phyloP scores from a whole-genome alignment of 768 basidiomycete species.

The Cystofilobasidium macerans region DNA sequence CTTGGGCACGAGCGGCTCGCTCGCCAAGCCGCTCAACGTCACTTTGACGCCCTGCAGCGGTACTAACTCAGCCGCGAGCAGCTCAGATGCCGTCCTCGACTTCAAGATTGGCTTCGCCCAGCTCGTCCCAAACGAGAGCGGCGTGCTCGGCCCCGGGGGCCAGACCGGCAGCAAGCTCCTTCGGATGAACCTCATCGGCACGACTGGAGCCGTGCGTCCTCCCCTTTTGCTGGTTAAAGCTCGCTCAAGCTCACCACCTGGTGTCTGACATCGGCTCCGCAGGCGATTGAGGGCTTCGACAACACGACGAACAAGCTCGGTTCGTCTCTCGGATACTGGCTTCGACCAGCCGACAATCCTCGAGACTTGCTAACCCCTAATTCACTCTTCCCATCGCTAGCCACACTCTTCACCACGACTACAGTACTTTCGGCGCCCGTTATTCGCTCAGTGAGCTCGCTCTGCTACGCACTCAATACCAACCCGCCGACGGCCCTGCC shows the following conservation, averaged over 20 bases:
- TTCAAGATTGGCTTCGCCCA: slow-evolving; percentile 44
- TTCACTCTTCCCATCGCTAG: neutral
- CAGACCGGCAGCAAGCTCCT: slow-evolving; percentile 32
- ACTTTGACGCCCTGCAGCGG: slow-evolving; percentile 31
- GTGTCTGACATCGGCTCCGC: neutral
- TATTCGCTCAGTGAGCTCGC: slow-evolving; percentile 57
- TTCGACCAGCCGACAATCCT: slow-evolving; percentile 26
- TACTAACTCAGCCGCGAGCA: slow-evolving; percentile 22
- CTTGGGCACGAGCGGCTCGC: neutral
- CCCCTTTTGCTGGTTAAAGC: neutral
- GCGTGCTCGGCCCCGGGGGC: slow-evolving; percentile 29
- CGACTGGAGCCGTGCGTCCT: slow-evolving; percentile 49
- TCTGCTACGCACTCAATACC: slow-evolving; percentile 72
- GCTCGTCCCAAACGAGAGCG: slow-evolving; percentile 29
- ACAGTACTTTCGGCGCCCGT: slow-evolving; percentile 60
- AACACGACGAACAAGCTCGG: slow-evolving; percentile 56
- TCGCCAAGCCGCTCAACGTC: slow-evolving; percentile 31
- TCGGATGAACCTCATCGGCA: slow-evolving; percentile 48
- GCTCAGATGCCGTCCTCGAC: slow-evolving; percentile 42
- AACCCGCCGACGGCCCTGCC: slow-evolving; percentile 42
- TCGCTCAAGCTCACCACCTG: neutral
- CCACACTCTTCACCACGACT: slow-evolving; percentile 23
- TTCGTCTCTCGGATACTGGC: slow-evolving; percentile 38
- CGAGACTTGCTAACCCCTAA: slow-evolving; percentile 7
- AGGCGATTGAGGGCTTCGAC: slow-evolving; percentile 42